Evolutionary conservation across 2,329 filamentous ascomycete species (phyloP).

Genomic region (Colletotrichum gloeosporioides): DNA sequence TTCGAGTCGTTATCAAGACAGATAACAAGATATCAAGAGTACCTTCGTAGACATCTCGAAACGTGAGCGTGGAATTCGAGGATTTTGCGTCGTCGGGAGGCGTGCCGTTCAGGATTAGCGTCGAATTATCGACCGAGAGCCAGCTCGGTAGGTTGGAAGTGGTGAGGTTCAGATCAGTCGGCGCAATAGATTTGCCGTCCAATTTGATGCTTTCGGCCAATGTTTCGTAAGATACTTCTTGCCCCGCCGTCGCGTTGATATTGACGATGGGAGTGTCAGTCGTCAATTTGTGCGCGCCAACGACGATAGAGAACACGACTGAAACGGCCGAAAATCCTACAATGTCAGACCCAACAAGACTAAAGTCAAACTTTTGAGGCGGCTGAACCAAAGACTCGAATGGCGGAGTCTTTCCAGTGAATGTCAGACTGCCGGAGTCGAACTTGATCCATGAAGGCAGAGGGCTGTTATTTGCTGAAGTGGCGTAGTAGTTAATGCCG

Average conservation of each 20-base stretch:
- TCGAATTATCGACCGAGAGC: conserved; percentile 69
- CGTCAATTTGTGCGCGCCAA: conserved; percentile 73
- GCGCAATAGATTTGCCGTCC: conserved; percentile 57
- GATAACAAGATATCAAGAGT: conserved; percentile 59
- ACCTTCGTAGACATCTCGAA: conserved; percentile 65
- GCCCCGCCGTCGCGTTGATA: conserved; percentile 62
- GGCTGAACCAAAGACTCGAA: conserved; percentile 67
- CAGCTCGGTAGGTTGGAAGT: conserved; percentile 66
- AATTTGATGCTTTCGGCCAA: conserved; percentile 59
- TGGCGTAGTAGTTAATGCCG: conserved; percentile 75
- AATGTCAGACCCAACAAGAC: conserved; percentile 79
- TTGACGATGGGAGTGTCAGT: conserved; percentile 63
- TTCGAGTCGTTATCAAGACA: conserved; percentile 37
- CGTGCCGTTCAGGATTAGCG: conserved; percentile 68
- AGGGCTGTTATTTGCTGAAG: conserved; percentile 78
- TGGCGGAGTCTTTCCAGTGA: conserved; percentile 74
- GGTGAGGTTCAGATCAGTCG: conserved; percentile 58
- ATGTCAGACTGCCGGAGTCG: conserved; percentile 65
- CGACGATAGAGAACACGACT: conserved; percentile 72
- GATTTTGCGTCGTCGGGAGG: conserved; percentile 64
- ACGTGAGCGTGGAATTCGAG: conserved; percentile 67
- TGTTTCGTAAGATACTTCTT: conserved; percentile 55
- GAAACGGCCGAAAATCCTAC: conserved; percentile 75
- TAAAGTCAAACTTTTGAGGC: conserved; percentile 75
- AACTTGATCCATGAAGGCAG: conserved; percentile 88